Base-by-base conservation (phyloP, 2,329 filamentous ascomycete species). In the Helminthosporium solani region DNA sequence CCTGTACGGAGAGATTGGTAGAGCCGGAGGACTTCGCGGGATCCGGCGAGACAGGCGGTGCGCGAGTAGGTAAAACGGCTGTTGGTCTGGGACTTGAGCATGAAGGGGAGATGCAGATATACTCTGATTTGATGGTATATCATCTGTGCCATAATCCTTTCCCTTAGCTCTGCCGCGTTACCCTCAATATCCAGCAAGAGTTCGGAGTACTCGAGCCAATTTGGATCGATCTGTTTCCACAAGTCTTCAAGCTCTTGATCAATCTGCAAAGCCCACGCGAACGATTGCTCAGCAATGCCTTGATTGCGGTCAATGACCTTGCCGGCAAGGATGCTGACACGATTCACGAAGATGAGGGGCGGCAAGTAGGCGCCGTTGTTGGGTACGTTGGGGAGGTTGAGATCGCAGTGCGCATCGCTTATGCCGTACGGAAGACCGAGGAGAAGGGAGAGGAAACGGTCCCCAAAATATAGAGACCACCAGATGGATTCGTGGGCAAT, bases 401-500 rank as follows among this genome's bases (percentile, higher is more conserved):
- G 56, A 39, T 70, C 67, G 53, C 68, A 70, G 37, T 73, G 71
- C 1, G 60, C 46, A 47, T 75, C 72, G 48, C 47, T 58, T 31
- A 75, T 66, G 23, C 67, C 70, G 44, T 74, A 72, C 2, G 80
- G 80, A 6, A 82, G 70, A 11, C 80, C 80, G 3, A 82, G 69
- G n/a, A 80, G 66, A 15, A 80, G 57, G 19, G 77, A 77, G 5
- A 80, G 56, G 50, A 76, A 75, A 23, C 79, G 71, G 50, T 84
- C 81, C 2, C 66, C 66, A 27, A 69, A 64, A 42, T 68, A 72
- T 16, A 73, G 44, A 2, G 60, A 52, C 70, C 70, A 73, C 67
- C 67, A 73, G 21, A 73, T 69, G 27, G 61, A 67, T 36, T 72
- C 68, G 41, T 67, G 66, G 3, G 64, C 54, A 37, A 54, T 50